Evolutionary conservation across 2,329 filamentous ascomycete species (phyloP), one percentile per base, ranked within the genome.

Genomic region (Ascochyta koolunga): DNA sequence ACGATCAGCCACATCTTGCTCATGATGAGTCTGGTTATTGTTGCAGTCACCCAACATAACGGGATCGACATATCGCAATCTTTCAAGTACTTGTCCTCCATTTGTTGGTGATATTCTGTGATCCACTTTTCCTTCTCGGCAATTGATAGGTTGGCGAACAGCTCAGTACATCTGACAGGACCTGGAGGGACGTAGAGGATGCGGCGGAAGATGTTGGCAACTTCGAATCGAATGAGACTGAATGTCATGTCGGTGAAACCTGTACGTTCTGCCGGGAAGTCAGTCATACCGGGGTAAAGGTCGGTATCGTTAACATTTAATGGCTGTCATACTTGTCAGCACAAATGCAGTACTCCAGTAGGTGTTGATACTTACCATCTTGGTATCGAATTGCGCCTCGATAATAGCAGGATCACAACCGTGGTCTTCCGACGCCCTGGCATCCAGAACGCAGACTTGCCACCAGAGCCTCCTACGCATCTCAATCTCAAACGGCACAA

Each of bases 1-100:
- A 91, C 82, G 55, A 92, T 82, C 31, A 95, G 80, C 77, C 87
- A 90, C 79, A 92, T 86, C 74, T 92, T 93, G 46, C 87, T 86
- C 76, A 92, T 84, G 58, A 93, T 86, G 27, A 93, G 79, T 9
- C 89, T 84, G 3, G 85, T 82, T 21, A 90, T 80, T 24, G 88
- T 89, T 4, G 85, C 86, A 7, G 83, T 83, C 22, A 89, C 83
- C 86, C 88, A 90, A 58, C 86, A 86, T 1, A 90, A 75, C 7
- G 84, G 84, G 1, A 85, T 75, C 0, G 79, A 77, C 60, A 81
- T 80, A 49, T 86, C 83, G 55, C 79, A 81, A 27, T 82, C 71
- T 32, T 74, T 72, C 10, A 83, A 62, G 45, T 82, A 83, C 41
- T 77, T 76, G 13, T 80, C 76, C 50, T 84, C 79, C 2, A 84